A percentile compares a stretch with the other conserved stretches of the same genome.
These are phyloP conservation scores for Cinnamomum micranthum DNA, from an alignment of 164 flowering plant species.

Conservation along the genomic window DNA sequence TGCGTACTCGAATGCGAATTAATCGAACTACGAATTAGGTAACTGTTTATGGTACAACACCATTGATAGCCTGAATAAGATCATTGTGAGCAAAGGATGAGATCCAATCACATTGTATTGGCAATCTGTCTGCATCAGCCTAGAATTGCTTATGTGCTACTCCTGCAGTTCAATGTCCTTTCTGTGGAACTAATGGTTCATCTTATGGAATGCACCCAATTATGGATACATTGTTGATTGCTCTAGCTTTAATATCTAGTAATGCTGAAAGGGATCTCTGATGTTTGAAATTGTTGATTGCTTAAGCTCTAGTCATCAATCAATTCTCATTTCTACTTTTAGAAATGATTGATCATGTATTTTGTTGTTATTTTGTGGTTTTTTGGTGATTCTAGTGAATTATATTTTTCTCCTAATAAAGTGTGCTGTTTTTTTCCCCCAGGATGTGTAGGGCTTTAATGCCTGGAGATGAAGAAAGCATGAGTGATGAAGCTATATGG, in stretches of 20 bases:
- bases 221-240: background rate
- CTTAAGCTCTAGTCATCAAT: background rate
- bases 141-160: too few species aligned
- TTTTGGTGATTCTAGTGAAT: background rate
- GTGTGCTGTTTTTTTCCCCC: background rate
- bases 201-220: background rate
- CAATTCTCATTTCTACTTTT: background rate
- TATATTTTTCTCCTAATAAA: background rate
- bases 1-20: too few species aligned
- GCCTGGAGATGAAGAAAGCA: conserved; percentile 96
- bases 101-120: too few species aligned
- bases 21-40: too few species aligned
- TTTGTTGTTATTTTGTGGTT: background rate
- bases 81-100: too few species aligned
- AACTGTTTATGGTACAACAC: too few species aligned
- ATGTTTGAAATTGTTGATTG: background rate
- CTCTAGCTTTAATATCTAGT: background rate
- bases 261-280: background rate
- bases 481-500: conserved; percentile 90
- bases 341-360: too few species aligned
- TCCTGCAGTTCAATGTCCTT: too few species aligned
- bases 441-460: conserved; percentile 93
- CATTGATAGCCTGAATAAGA: too few species aligned
- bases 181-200: background rate
- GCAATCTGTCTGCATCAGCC: too few species aligned